Base-by-base conservation (phyloP, 2,329 filamentous ascomycete species). In the Aspergillus persii region DNA sequence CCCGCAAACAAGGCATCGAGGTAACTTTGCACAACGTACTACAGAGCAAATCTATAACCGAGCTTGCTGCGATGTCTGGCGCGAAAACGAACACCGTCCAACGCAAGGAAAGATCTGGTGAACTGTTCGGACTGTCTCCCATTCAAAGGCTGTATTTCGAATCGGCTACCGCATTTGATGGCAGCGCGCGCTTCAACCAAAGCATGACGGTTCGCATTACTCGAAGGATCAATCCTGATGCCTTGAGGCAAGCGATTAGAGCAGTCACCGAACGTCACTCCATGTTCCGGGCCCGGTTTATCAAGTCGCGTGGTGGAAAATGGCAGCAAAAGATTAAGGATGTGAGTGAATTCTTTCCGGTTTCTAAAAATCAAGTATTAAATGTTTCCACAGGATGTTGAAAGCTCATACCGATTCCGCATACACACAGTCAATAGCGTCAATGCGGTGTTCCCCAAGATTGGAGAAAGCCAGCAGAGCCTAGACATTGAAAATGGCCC, bases 201-300 rank as follows among this genome's bases (percentile, higher is more conserved):
- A 74, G 71, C 47, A 69, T 75, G 15, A 71, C 71, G 30, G 65
- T 75, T 6, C 64, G 68, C 3, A 58, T 74, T n/a, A 65, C 68
- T n/a, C 66, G 68, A 30, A 59, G 60, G 3, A 56, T 71, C 9
- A 64, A 68, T 18, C 56, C 63, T 0, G 65, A 70, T 18, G 61
- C 63, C 0, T 47, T 76, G 8, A 61, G 66, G 2, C 60, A 66
- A 26, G 71, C 73, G 4, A 56, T 76, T 27, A 68, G 62, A 33
- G 67, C 68, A 36, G 65, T 76, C 39, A 65, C 71, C 6, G 57
- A 60, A n/a, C 72, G 70, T 23, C 74, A 76, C 51, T 66, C 70
- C 8, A 76, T 76, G 72, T 68, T 76, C 55, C 67, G 72, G 12
- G 68, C 71, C 46, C 68, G 71, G 1, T 73, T 74, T 53, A 63